Base-by-base conservation (phyloP, 2,329 filamentous ascomycete genomes). In the Penicillium sp. region DNA sequence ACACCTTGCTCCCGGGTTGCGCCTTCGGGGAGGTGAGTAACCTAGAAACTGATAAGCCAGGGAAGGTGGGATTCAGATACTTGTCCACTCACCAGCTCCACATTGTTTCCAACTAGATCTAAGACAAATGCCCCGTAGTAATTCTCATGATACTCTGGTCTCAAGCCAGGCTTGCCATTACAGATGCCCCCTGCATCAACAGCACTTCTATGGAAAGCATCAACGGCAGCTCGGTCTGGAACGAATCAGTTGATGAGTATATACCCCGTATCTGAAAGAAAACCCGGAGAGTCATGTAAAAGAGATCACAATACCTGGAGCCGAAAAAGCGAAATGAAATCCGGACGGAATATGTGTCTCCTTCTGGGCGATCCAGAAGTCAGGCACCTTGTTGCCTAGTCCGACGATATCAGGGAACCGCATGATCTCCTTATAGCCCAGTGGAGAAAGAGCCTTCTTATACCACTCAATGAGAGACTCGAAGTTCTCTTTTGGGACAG, bases 41-140 rank as follows among this genome's bases (percentile, higher is more conserved):
- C 37, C 37, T 40, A 40, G 37, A 20, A 40, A 24, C 21, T 20
- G 37, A 40, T 40, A 23, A 40, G 37, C 21, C 18, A 23, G 9
- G 37, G 37, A 40, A 40, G 23, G 7, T 15, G 33, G 36, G 40
- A 40, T 21, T n/a, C 20, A 20, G 37, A 20, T 40, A 40, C 37
- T 40, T 40, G 37, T 18, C n/a, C n/a, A 55, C 56, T 49, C 27
- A 60, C 59, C 51, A 62, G 73, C 65, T 83, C 80, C 37, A 82
- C 73, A 56, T 83, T 83, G 58, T 82, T 82, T 0, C 80, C 80
- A 3, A 71, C 65, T 1, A 79, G 78, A 58, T 82, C 80, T 33
- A 73, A 61, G 5, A 82, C 70, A 66, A 78, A 83, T 0, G 79
- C 78, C 1, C 63, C 80, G 46, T 81, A 83, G 61, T 82, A 83